phyloP scores from a whole-genome alignment of 2,329 filamentous ascomycete species.

The Penicillium sp. region DNA sequence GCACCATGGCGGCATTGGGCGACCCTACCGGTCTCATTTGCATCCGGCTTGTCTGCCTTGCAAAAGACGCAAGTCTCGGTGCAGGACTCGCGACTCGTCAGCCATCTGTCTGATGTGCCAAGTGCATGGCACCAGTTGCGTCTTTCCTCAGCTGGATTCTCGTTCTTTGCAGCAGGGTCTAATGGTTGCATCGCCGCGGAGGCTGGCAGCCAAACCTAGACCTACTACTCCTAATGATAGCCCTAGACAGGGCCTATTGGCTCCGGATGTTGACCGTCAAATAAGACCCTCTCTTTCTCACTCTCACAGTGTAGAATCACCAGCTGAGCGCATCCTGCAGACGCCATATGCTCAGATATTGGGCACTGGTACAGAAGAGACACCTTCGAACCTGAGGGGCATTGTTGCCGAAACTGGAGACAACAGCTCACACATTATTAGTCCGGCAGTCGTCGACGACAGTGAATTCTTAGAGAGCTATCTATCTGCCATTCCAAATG shows the following conservation, averaged over 20 bases:
- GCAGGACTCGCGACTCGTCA: constrained; percentile 44
- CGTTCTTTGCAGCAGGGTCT: neutral
- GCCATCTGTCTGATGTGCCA: constrained; percentile 49
- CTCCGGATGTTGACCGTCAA: neutral
- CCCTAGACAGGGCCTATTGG: neutral
- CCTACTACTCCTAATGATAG: neutral
- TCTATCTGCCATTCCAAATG: constrained; percentile 33
- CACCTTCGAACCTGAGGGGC: constrained; percentile 14
- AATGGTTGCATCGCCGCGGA: neutral
- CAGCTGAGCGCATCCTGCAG: neutral
- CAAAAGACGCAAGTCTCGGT: constrained; percentile 52
- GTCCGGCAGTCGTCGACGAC: constrained; percentile 51
- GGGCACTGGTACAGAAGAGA: constrained; percentile 12
- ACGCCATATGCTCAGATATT: neutral
- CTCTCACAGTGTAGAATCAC: neutral
- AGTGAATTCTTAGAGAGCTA: constrained; percentile 53
- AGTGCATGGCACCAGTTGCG: constrained; percentile 48
- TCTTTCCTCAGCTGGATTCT: constrained; percentile 34
- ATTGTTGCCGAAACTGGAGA: constrained; percentile 21
- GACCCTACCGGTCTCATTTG: constrained; percentile 54
- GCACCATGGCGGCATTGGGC: constrained; percentile 16
- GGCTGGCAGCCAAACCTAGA: neutral
- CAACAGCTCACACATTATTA: constrained; percentile 50
- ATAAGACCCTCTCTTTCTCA: neutral
- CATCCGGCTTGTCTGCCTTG: constrained; percentile 53